Base-by-base conservation (phyloP, 2,329 filamentous ascomycete genomes). In the Fusarium albosuccineum region DNA sequence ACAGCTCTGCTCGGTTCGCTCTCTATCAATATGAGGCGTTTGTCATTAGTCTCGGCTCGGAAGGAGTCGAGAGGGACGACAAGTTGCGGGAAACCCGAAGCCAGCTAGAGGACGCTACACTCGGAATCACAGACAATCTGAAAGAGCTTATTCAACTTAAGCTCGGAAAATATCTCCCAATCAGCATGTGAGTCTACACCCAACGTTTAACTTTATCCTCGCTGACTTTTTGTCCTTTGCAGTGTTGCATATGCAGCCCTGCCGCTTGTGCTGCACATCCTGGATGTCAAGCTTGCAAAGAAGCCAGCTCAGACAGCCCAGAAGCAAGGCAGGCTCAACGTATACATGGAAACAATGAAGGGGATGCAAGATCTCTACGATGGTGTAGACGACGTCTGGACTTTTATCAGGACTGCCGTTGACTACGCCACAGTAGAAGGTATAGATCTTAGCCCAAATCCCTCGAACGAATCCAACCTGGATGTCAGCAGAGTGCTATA, bases 151-250 rank as follows among this genome's bases (percentile, higher is more conserved):
- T 66, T 8, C 50, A 67, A 14, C n/a, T 67, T 3, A 46, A 52
- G 27, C 16, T 66, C 11, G 55, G 52, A 10, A 57, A 14, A 16
- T 67, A 60, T 14, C 48, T 67, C 6, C 64, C 62, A 10, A 54
- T 67, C 9, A 67, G 64, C 54, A 56, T 63, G 64, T 66, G 34
- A 63, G 64, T 66, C 80, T 22, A 22, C 22, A 22, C 4, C 22
- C 4, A 22, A 5, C 3, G 22, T 22, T 22, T 22, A 22, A 22
- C 22, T 22, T 22, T 22, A 3, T 22, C 4, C 22, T 22, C 22
- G 22, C 22, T 22, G 4, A 22, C 22, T 22, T 22, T 22, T 22
- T 22, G 22, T 22, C 22, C 22, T 22, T 22, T 22, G 22, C 22
- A 66, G 64, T 34, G 49, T 60, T 17, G 64, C 61, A 6, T 66